A percentile compares a stretch with the other conserved stretches of the same genome.
These are phyloP conservation scores for Trichoderma simmonsii DNA, from an alignment of 2,329 filamentous ascomycete species.

Conservation along the genomic window DNA sequence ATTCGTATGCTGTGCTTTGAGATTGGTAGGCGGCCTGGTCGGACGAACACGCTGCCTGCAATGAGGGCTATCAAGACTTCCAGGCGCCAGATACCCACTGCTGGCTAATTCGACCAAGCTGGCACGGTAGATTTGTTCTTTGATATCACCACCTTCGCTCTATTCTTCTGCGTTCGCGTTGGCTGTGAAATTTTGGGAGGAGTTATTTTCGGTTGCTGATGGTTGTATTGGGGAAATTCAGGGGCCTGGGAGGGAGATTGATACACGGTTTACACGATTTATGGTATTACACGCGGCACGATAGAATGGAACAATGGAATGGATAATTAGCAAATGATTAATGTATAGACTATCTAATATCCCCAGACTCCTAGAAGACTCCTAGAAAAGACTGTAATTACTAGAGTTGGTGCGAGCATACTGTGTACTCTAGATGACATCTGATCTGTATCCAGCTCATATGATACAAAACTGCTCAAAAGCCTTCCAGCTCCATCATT, in stretches of 20 bases:
- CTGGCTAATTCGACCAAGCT: neutral
- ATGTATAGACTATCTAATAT: neutral
- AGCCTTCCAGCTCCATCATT: conserved; percentile 52
- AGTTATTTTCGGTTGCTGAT: neutral
- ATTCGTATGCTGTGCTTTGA: conserved; percentile 88
- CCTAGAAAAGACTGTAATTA: neutral
- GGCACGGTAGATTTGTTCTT: neutral
- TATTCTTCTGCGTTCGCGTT: neutral
- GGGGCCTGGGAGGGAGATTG: neutral
- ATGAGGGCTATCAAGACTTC: conserved; percentile 57
- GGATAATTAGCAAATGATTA: neutral
- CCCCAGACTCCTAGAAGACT: neutral
- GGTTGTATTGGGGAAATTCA: neutral
- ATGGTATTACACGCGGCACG: neutral
- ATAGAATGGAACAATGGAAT: neutral
- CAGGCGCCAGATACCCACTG: conserved; percentile 35
- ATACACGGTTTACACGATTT: neutral
- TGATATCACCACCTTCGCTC: neutral
- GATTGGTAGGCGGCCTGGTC: conserved; percentile 71
- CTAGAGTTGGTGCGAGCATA: neutral
- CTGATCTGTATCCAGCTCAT: neutral
- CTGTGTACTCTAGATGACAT: neutral
- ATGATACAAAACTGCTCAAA: conserved; percentile 22
- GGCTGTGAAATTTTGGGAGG: neutral
- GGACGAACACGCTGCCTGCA: conserved; percentile 52